phyloP scores from a whole-genome alignment of 1,139 yeast species.

The Candida sp. region DNA sequence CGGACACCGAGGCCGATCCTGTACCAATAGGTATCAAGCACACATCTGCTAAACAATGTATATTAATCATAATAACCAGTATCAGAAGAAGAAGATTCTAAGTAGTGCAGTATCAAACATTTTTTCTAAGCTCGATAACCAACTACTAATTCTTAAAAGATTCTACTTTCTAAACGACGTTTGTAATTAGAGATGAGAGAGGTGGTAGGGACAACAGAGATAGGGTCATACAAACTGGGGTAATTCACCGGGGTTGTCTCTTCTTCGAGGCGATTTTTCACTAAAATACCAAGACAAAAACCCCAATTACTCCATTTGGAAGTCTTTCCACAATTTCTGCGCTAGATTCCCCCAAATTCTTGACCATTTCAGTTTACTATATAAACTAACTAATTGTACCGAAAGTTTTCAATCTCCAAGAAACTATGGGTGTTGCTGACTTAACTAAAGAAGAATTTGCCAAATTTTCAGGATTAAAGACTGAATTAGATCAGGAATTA shows the following conservation, averaged over 20 bases:
- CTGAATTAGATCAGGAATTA: constrained; percentile 29
- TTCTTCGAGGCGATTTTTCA: no score
- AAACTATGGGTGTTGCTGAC: background rate
- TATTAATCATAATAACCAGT: constrained; percentile 30
- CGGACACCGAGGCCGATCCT: constrained; percentile 70
- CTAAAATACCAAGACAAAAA: background rate
- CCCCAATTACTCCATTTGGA: background rate
- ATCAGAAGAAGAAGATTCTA: background rate
- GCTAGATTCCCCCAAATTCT: background rate
- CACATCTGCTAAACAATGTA: constrained; percentile 76
- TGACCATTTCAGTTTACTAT: no score
- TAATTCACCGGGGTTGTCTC: no score
- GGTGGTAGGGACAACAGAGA: no score
- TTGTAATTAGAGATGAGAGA: no score
- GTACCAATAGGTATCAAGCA: constrained; percentile 91
- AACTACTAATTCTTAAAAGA: no score
- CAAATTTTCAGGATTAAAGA: constrained; percentile 10
- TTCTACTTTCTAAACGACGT: no score
- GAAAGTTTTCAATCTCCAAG: no score
- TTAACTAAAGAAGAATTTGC: constrained; percentile 11
- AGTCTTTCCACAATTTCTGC: background rate
- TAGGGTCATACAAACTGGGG: no score
- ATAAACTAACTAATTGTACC: no score
- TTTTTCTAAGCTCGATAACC: background rate
- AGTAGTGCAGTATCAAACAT: background rate